Conservation (phyloP, 495 filamentous ascomycete genomes). For the Usnea hakonensis region DNA sequence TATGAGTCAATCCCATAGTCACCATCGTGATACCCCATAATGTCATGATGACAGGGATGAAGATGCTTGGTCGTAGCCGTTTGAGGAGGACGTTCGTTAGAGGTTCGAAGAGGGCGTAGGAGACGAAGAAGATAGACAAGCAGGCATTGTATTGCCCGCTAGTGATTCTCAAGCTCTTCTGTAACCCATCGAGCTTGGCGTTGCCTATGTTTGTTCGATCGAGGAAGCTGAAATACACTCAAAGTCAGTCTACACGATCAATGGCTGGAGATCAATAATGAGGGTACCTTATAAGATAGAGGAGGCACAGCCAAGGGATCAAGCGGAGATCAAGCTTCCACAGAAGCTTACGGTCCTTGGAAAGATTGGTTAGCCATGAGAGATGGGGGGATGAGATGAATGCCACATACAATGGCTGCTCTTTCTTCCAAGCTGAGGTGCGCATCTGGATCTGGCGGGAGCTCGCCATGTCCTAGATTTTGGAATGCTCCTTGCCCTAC, state of each 20-base stretch:
- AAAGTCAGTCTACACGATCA: too few species aligned
- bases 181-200: conserved; percentile 71
- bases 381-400: not conserved
- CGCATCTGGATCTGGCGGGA: conserved; percentile 56
- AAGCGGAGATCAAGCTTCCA: conserved; percentile 63
- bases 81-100: conserved; percentile 85
- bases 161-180: conserved; percentile 56
- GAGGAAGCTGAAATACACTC: conserved; percentile 75
- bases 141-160: conserved; percentile 66
- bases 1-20: conserved; percentile 73
- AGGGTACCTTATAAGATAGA: conserved; percentile 85
- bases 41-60: conserved; percentile 53
- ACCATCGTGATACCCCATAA: conserved; percentile 72
- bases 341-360: conserved; percentile 59
- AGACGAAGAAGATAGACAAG: conserved; percentile 86
- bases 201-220: conserved; percentile 76
- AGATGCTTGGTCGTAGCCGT: conserved; percentile 61
- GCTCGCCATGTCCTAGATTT: conserved; percentile 17
- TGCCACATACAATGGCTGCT: conserved; percentile 51
- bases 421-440: conserved; percentile 60
- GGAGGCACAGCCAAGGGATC: conserved; percentile 75
- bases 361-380: not conserved
- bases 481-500: conserved; percentile 13
- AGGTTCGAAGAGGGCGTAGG: conserved; percentile 81
- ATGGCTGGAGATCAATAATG: too few species aligned